Base-by-base conservation (phyloP, 225 moss, liverwort and hornwort genomes). In the Marchantia polymorpha region DNA sequence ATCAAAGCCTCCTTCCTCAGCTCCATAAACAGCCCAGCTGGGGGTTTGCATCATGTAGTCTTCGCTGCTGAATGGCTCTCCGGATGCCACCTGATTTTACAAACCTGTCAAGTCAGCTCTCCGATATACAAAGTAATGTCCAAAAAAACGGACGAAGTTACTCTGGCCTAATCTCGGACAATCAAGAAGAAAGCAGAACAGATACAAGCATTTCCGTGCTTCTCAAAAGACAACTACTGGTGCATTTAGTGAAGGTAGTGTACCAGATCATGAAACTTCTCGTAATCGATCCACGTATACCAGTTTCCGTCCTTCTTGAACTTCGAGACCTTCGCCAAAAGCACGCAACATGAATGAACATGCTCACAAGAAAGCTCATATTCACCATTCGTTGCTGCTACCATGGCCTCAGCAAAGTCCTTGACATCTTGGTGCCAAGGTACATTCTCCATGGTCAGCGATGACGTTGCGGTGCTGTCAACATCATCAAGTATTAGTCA, bases 271-370 rank as follows among this genome's bases (percentile, higher is more conserved):
- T 97, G 94, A 63, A 97, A 97, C 78, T 89, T 97, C 58, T 97
- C 93, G 73, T 97, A 97, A 79, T 97, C 93, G 47, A 97, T 97
- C 96, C 96, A 97, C 27, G 96, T 97, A 80, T 93, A 93, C 96
- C 96, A 97, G 74, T 82, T 82, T 23, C 96, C 96, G 47, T 91
- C 79, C 81, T 91, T 88, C 85, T 93, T 97, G 80, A 97, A 97
- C 80, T 91, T 97, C 51, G 96, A 92, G 68, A 89, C 79, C 75
- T 97, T 94, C 0, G 94, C 96, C 49, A 97, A 88, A 77, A 97
- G 86, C 52, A 97, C 96, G 77, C 96, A 97, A 77, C 96, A 97
- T 16, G 96, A 97, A 81, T 97, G 96, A n/a, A 87, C 89, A 68
- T 97, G 96, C 83, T 97, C 96, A 81, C 96, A 97, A 49, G 96